Evolutionary conservation across 1,139 yeast species (phyloP).

Genomic region (Nematodospora anomalae): DNA sequence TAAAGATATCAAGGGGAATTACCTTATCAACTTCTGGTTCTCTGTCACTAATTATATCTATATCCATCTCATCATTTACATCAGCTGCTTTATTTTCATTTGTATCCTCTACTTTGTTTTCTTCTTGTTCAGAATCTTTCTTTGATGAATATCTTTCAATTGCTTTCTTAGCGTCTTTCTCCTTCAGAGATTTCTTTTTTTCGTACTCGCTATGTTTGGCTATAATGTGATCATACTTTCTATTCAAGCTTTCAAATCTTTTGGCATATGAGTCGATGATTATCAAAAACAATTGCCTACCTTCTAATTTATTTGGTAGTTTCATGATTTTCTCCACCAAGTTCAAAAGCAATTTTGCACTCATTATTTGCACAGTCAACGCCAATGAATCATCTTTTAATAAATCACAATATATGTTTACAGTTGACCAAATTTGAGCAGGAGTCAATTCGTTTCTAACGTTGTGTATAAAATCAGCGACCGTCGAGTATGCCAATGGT

Average conservation of each 20-base stretch:
- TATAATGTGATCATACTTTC: slow-evolving; percentile 68
- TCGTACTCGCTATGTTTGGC: slow-evolving; percentile 59
- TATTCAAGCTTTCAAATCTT: slow-evolving; percentile 73
- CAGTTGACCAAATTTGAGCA: slow-evolving; percentile 85
- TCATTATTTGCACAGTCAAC: slow-evolving; percentile 92
- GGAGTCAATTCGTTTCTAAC: slow-evolving; percentile 84
- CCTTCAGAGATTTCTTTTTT: slow-evolving; percentile 40
- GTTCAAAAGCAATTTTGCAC: slow-evolving; percentile 86
- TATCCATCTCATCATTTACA: slow-evolving; percentile 15
- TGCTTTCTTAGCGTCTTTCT: slow-evolving; percentile 44
- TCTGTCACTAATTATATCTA: slow-evolving; percentile 16
- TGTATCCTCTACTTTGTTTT: slow-evolving; percentile 10
- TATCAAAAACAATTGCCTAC: slow-evolving; percentile 77
- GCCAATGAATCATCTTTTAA: slow-evolving; percentile 83
- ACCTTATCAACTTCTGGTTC: slow-evolving; percentile 8
- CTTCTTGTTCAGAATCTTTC: slow-evolving; percentile 14
- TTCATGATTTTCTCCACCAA: slow-evolving; percentile 87
- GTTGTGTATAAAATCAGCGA: slow-evolving; percentile 93
- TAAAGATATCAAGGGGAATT: slow-evolving; percentile 34
- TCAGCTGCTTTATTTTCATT: slow-evolving; percentile 10
- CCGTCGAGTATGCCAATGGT: slow-evolving; percentile 92
- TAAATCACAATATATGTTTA: slow-evolving; percentile 76
- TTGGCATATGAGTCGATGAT: slow-evolving; percentile 88
- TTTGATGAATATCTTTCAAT: slow-evolving; percentile 41
- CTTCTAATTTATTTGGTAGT: slow-evolving; percentile 78